Base-by-base conservation (phyloP, 176 grass and related monocot genomes). In the Musa beccarii region DNA sequence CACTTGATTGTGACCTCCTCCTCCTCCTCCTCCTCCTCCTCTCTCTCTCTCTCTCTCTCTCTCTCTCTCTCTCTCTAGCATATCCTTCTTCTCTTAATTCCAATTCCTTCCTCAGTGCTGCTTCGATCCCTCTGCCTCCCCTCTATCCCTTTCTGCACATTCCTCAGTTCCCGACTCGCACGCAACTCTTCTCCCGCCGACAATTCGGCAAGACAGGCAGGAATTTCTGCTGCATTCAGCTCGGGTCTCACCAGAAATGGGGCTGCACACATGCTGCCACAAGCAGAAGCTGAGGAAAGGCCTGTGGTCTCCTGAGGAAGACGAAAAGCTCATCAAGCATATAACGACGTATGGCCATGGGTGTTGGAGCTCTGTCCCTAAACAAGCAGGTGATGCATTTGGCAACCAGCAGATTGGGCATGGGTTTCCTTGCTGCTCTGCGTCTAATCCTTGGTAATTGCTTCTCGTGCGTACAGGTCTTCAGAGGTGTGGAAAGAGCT, bases 251-350 rank as follows among this genome's bases (percentile, higher is more conserved):
- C 19, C 12, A 11, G 54, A 75, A 14, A 75, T 75, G 73, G 54
- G 73, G 14, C 57, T 26, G 22, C 72, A 75, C 25, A 57, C 72
- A 24, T 75, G 72, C 72, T 75, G 72, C 54, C 59, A 75, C 72
- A 75, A 75, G 72, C 72, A 75, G 53, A 75, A 75, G 72, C 53
- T 75, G 22, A 29, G 72, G 72, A 75, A 75, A 26, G 72, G 72
- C 72, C 72, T 75, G 12, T 75, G 72, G 72, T 75, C 72, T 16
- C 72, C 72, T 14, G 72, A 75, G 22, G 72, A 75, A 29, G 72
- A 75, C 52, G 72, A 75, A 54, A 75, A 61, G 72, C 72, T 75
- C 72, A 11, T 75, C 24, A 34, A 75, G 54, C 72, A 75, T 54
- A 75, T 75, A 21, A 75, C 72, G 21, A 55, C 59, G 2, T 75